Evolutionary conservation across 108 stramenopile genomes (phyloP), one percentile per base, ranked within the genome.

Genomic region (Cylindrotheca closterium): DNA sequence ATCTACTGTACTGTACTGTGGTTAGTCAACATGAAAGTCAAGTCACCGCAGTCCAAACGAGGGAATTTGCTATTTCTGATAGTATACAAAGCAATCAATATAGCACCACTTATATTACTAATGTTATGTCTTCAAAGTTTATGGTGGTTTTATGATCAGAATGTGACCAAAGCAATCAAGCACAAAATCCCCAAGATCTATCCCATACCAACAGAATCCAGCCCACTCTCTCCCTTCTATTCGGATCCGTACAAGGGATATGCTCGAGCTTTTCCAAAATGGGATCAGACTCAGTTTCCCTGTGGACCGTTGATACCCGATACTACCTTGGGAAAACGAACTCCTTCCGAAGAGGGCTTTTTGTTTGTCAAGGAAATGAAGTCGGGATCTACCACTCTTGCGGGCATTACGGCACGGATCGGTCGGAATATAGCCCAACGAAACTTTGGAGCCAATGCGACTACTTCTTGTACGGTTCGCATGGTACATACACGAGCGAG

Each of bases 381-480:
- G 49, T 32, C 73, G 17, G 73, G 63, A 25, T 71, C 78, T 30
- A 54, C 65, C 21, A 79, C 66, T 12, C 33, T 79, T 51, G 57
- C 68, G 8, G 52, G 71, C 26, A 34, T 79, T 12, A 56, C 73
- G n/a, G 52, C 63, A 4, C 68, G 70, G 5, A 71, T 75, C 26
- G 53, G 71, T 3, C 70, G 47, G 19, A 50, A 55, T 51, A 32
- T 65, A 17, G 62, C 61, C 15, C 22, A 24, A 1, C 69, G 63
- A 30, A 23, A 37, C 1, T 47, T 23, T 32, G 3, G 32, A n/a
- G 47, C 26, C 15, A n/a, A 26, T 37, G 23, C 30, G 10, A 57
- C 30, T 3, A 22, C 34, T 17, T 56, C 59, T 18, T 75, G 67
- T 46, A 54, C 34, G 7, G 47, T 60, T 15, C 66, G 67, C 4